Evolutionary conservation across 1,284 basidiomycete genomes (phyloP).

Genomic region (Cryptococcus wingfieldii): DNA sequence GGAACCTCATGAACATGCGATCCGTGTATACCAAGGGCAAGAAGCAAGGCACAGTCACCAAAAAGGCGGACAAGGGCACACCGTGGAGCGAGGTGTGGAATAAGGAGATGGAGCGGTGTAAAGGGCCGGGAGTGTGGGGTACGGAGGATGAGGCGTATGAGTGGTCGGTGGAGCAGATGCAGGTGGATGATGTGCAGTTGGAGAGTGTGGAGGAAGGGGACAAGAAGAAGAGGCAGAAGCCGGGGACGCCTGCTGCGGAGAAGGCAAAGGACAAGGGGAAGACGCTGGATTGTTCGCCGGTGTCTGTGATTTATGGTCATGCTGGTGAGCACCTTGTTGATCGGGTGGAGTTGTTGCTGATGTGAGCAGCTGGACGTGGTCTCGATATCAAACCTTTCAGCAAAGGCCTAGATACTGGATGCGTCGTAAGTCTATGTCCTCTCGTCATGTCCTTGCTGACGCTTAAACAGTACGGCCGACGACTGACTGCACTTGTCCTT

Average conservation of each 20-base stretch:
- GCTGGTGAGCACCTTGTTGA: slow-evolving; percentile 44
- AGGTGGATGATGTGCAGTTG: slow-evolving; percentile 20
- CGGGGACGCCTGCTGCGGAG: slow-evolving; percentile 7
- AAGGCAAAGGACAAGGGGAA: slow-evolving; percentile 2
- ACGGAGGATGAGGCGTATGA: slow-evolving; percentile 18
- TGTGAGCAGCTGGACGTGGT: slow-evolving; percentile 58
- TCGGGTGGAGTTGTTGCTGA: not conserved
- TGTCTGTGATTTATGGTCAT: slow-evolving; percentile 78
- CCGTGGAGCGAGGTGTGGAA: slow-evolving; percentile 75
- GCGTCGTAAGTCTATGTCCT: slow-evolving; percentile 52
- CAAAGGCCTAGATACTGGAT: slow-evolving; percentile 75
- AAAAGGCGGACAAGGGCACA: slow-evolving; percentile 57
- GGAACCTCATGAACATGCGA: slow-evolving; percentile 71
- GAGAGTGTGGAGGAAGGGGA: slow-evolving; percentile 16
- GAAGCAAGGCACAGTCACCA: slow-evolving; percentile 52
- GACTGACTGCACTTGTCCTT: slow-evolving; percentile 42
- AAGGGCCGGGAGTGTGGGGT: slow-evolving; percentile 20
- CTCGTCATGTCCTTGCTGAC: not conserved
- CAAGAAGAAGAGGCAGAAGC: slow-evolving; percentile 13
- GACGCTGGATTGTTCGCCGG: slow-evolving; percentile 59
- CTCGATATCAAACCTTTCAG: slow-evolving; percentile 73
- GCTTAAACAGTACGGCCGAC: slow-evolving; percentile 31
- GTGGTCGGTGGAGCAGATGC: slow-evolving; percentile 24
- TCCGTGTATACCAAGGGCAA: slow-evolving; percentile 56
- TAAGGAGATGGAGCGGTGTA: slow-evolving; percentile 62